phyloP scores from a whole-genome alignment of 164 flowering plant species.

The Piper betle region DNA sequence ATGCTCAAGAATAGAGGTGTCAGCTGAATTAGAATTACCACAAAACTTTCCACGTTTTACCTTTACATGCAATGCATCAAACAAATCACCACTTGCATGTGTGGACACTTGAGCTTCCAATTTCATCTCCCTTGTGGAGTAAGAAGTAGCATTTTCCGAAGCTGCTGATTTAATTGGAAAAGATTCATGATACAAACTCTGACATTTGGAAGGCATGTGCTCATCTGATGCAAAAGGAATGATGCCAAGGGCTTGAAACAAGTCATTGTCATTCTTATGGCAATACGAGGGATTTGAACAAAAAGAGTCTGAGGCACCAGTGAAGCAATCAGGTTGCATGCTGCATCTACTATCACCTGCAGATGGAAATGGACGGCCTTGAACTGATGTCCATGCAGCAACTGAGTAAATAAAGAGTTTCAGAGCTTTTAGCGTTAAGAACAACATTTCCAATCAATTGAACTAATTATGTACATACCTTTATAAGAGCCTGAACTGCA shows the following conservation, averaged over 20 bases:
- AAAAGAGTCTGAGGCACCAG: slow-evolving; percentile 4
- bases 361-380: slow-evolving; percentile 5
- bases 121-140: not conserved
- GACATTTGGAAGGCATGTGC: slow-evolving; percentile 1
- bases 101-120: not conserved
- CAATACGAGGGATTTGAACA: slow-evolving; percentile 6
- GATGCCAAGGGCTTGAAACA: slow-evolving; percentile 21
- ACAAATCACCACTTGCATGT: slow-evolving; percentile 52
- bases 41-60: slow-evolving; percentile 28
- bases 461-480: not conserved
- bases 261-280: slow-evolving; percentile 13
- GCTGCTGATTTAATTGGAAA: slow-evolving; percentile 5
- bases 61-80: slow-evolving; percentile 55
- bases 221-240: slow-evolving; percentile 10
- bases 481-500: not conserved
- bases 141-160: slow-evolving; percentile 1
- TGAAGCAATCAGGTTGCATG: no score
- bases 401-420: slow-evolving; percentile 7
- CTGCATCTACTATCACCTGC: slow-evolving; percentile 6
- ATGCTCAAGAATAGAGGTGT: slow-evolving; percentile 6
- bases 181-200: slow-evolving; percentile 9
- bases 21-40: slow-evolving; percentile 14
- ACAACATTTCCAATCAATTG: slow-evolving; percentile 16
- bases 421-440: slow-evolving; percentile 6
- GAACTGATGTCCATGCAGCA: slow-evolving; percentile 10